Percentiles rank a stretch among this genome's conserved stretches.
These are phyloP conservation scores for Ceratocystis smalleyi DNA, from an alignment of 2,329 filamentous ascomycete species.

Conservation along the genomic window DNA sequence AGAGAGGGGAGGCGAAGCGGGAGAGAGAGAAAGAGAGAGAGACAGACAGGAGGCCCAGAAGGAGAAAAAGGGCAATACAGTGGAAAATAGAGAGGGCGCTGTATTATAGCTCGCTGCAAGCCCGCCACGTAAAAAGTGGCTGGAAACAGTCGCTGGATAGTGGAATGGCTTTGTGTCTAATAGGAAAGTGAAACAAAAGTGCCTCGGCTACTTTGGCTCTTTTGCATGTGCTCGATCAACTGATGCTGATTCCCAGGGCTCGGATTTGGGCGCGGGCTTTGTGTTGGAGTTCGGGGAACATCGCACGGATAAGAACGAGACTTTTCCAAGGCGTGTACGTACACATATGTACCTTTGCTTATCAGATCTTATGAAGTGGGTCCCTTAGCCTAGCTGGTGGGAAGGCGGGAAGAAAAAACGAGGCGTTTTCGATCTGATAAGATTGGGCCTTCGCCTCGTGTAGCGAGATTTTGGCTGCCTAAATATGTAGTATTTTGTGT, in stretches of 20 bases:
- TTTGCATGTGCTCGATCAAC: too few species aligned
- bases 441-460: not conserved
- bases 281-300: not conserved
- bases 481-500: too few species aligned
- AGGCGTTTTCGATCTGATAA: constrained; percentile 16
- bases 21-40: too few species aligned
- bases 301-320: not conserved
- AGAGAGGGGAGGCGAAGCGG: not conserved
- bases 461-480: not conserved
- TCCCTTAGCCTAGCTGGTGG: not conserved
- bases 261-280: too few species aligned
- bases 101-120: too few species aligned
- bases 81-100: not conserved
- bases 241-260: too few species aligned
- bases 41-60: too few species aligned
- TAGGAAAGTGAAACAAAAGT: not conserved
- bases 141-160: too few species aligned
- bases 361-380: constrained; percentile 10
- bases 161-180: not conserved
- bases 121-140: too few species aligned
- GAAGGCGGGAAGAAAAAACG: not conserved
- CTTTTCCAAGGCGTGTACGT: not conserved
- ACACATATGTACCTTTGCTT: not conserved
- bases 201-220: not conserved
- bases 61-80: not conserved